Evolutionary conservation across 176 grass and related monocot genomes (phyloP), one percentile per base, ranked within the genome.

Genomic region (Bonia amplexicaulis): DNA sequence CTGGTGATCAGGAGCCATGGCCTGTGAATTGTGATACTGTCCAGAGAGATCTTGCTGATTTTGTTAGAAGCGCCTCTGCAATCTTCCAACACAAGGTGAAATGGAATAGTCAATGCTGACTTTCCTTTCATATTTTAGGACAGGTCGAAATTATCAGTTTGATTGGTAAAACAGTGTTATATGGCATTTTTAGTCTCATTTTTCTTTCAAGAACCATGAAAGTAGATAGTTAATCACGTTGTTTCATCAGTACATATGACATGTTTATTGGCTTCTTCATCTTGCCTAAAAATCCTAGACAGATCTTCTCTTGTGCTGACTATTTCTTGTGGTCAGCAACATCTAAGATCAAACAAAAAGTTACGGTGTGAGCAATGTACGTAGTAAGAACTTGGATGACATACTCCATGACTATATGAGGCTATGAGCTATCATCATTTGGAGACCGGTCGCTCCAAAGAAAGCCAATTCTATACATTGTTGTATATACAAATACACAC

Each of bases 1-100:
- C 63, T 95, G 96, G 96, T 98, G 91, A 98, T 80, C 41, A 42
- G 55, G 25, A 82, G 20, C 65, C 20, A 73, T 26, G 37, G 12
- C 8, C 4, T 55, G 12, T 49, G 20, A 59, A 62, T 62, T 45
- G 3, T 29, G 20, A 59, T 77, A 9, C 37, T 85, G 17, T 13
- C 5, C 51, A 22, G 1, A 89, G 29, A 76, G 40, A 70, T 66
- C 17, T 16, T n/a, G 42, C 41, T 29, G 48, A 2, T 69, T 72
- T 8, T 51, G 2, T 69, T 53, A 7, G 42, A 61, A 33, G 65
- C 1, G 4, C 26, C n/a, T 45, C 42, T 70, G 29, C n/a, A 29
- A 12, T 25, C 60, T 16, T 49, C 77, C 26, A 16, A 73, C 9
- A 23, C 6, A 2, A 72, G 26, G 47, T 73, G 66, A 73, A 58